Evolutionary conservation across 495 filamentous ascomycete genomes (phyloP).

Genomic region (Aspergillus nanangensis): DNA sequence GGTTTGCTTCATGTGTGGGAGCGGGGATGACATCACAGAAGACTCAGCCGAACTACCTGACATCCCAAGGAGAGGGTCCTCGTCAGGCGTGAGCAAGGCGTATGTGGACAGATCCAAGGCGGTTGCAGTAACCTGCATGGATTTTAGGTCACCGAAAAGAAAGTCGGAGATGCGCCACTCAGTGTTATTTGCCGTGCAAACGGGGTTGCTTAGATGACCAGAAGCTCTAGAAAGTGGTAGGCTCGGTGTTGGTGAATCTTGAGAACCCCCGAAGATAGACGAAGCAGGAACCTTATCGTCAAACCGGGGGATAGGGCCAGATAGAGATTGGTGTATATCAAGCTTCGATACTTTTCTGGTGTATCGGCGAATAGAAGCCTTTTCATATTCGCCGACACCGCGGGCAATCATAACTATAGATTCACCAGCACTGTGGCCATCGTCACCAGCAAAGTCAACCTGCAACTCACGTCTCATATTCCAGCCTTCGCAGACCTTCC

Average conservation of each 20-base stretch:
- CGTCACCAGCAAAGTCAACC: conserved; percentile 84
- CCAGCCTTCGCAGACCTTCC: conserved; percentile 77
- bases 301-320: neutral
- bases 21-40: conserved; percentile 55
- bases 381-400: conserved; percentile 54
- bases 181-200: conserved; percentile 19
- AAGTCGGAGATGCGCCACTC: conserved; percentile 62
- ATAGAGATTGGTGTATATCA: conserved; percentile 10
- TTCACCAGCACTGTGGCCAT: conserved; percentile 69
- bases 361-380: conserved; percentile 48
- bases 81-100: conserved; percentile 62
- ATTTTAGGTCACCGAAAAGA: conserved; percentile 46
- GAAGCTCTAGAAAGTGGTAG: conserved; percentile 30
- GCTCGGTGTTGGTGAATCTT: conserved; percentile 9
- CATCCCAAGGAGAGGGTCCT: conserved; percentile 66
- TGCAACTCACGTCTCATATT: conserved; percentile 84
- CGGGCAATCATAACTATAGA: conserved; percentile 68
- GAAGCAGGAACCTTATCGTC: conserved; percentile 1
- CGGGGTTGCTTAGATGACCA: conserved; percentile 7
- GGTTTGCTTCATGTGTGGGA: conserved; percentile 43
- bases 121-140: conserved; percentile 60
- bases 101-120: conserved; percentile 74
- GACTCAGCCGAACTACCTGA: conserved; percentile 51
- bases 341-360: conserved; percentile 21
- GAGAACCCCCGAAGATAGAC: conserved; percentile 37